Percentiles rank a stretch among this genome's conserved stretches.
Evolutionary conservation across 2,329 filamentous ascomycete species (phyloP).

Genomic region (Botryotinia globosa): DNA sequence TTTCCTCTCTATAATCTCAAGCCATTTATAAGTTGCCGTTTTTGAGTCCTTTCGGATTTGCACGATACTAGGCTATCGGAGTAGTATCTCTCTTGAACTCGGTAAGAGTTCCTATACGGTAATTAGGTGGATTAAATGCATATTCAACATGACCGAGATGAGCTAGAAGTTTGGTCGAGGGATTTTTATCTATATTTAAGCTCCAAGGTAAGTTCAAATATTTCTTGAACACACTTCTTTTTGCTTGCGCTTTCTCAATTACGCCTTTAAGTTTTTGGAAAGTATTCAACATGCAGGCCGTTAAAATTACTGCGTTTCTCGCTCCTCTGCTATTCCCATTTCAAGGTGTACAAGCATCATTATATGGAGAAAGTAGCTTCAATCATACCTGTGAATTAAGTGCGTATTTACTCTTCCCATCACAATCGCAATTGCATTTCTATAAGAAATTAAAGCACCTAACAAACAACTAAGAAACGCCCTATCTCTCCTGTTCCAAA

Average conservation of each 20-base stretch:
- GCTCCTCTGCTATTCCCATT: constrained; percentile 1
- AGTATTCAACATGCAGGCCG: neutral
- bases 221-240: neutral
- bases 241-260: neutral
- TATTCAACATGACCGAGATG: neutral
- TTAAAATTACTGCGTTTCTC: neutral
- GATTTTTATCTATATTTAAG: neutral
- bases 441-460: neutral
- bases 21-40: neutral
- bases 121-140: neutral
- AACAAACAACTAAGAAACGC: constrained; percentile 27
- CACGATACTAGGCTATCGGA: neutral
- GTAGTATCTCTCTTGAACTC: neutral
- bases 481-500: constrained; percentile 49
- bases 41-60: neutral
- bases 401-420: constrained; percentile 11
- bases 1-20: neutral
- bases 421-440: neutral
- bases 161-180: neutral
- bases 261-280: neutral
- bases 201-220: neutral
- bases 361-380: constrained; percentile 33
- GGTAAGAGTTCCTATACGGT: neutral
- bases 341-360: constrained; percentile 20
- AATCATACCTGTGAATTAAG: constrained; percentile 34